Evolutionary conservation across 805 yeast species (phyloP).

Genomic region (Danielia reshetovae): DNA sequence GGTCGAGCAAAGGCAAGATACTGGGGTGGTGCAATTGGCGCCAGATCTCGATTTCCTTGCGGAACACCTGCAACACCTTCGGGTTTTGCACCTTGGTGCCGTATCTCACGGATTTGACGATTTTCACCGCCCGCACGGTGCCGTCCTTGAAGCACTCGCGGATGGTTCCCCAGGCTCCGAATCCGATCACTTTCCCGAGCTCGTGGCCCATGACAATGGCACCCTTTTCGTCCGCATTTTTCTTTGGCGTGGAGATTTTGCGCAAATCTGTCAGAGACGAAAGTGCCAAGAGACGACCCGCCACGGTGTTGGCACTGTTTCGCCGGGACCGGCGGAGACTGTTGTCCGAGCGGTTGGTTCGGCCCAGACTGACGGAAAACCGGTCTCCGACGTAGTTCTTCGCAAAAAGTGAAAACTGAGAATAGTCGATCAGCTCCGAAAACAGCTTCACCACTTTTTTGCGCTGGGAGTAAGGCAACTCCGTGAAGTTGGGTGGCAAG

Average conservation of each 20-base stretch:
- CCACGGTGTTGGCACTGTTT: slow-evolving; percentile 35
- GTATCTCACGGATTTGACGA: slow-evolving; percentile 37
- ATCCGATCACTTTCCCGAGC: slow-evolving; percentile 74
- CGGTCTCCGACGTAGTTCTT: slow-evolving; percentile 29
- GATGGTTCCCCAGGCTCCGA: slow-evolving; percentile 88
- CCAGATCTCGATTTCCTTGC: slow-evolving; percentile 78
- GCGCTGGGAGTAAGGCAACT: slow-evolving; percentile 59
- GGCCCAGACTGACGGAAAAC: slow-evolving; percentile 18
- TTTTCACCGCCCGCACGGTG: slow-evolving; percentile 55
- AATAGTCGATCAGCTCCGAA: slow-evolving; percentile 38
- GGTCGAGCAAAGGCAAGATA: slow-evolving; percentile 58
- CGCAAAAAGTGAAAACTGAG: slow-evolving; percentile 40
- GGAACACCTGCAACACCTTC: slow-evolving; percentile 54
- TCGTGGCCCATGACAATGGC: slow-evolving; percentile 58
- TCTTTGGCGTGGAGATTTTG: slow-evolving; percentile 22
- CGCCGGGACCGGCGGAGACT: slow-evolving; percentile 26
- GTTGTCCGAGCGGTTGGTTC: slow-evolving; percentile 14
- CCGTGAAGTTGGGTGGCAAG: slow-evolving; percentile 41
- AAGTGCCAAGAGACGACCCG: slow-evolving; percentile 36
- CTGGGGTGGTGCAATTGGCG: slow-evolving; percentile 57
- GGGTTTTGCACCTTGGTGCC: slow-evolving; percentile 32
- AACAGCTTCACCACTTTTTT: slow-evolving; percentile 40
- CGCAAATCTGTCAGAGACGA: slow-evolving; percentile 34
- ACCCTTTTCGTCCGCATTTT: slow-evolving; percentile 61
- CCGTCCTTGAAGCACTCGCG: slow-evolving; percentile 56